A percentile compares a stretch with the other conserved stretches of the same genome.
phyloP scores from a whole-genome alignment of 1,139 yeast genomes.

The Scheffersomyces insectosa region DNA sequence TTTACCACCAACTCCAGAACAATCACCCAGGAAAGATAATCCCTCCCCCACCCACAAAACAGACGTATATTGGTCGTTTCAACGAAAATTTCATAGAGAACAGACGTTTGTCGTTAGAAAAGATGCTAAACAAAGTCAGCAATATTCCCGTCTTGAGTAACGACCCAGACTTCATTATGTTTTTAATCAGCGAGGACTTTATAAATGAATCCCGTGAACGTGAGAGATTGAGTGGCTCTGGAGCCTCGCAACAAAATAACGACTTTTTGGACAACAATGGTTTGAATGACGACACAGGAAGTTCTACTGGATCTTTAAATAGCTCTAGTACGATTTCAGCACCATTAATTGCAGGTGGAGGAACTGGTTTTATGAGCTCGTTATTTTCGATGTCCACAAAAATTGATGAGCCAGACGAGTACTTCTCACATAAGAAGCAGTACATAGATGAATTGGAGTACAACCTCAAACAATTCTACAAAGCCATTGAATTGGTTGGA shows the following conservation, averaged over 20 bases:
- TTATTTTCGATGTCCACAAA: conserved; percentile 59
- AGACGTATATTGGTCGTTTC: conserved; percentile 79
- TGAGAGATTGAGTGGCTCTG: conserved; percentile 56
- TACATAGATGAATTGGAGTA: conserved; percentile 73
- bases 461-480: conserved; percentile 69
- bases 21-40: conserved; percentile 89
- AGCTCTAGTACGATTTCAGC: conserved; percentile 26
- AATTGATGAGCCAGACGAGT: conserved; percentile 76
- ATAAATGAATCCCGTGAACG: conserved; percentile 62
- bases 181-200: conserved; percentile 75
- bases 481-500: conserved; percentile 73
- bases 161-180: conserved; percentile 77
- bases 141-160: conserved; percentile 55
- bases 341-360: conserved; percentile 23
- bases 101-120: conserved; percentile 82
- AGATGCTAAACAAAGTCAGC: conserved; percentile 75
- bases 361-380: conserved; percentile 64
- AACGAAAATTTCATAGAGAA: conserved; percentile 87
- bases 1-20: conserved; percentile 81
- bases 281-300: conserved; percentile 22
- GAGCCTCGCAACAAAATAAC: conserved; percentile 47
- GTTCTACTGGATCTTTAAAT: conserved; percentile 15
- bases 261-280: conserved; percentile 40
- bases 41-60: conserved; percentile 98
- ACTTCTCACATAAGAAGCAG: conserved; percentile 66